Evolutionary conservation across 1,139 yeast species (phyloP), one percentile per base, ranked within the genome.

Genomic region (Cylindricascospora bacillispora): DNA sequence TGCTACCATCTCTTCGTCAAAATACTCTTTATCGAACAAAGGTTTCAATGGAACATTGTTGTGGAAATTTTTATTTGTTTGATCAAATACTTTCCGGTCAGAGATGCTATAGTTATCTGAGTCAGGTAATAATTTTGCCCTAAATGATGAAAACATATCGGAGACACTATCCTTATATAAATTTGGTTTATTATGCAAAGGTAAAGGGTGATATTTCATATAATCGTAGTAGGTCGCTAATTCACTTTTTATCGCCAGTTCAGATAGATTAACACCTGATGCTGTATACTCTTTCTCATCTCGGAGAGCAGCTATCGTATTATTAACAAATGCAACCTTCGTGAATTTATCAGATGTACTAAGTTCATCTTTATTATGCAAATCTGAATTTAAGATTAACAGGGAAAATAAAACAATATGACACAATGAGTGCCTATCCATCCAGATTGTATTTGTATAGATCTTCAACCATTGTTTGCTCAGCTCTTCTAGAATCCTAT

Each of bases 351-450:
- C 48, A 7, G 55, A 44, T 30, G 57, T 55, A 35, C 44, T 39
- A n/a, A n/a, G n/a, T n/a, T n/a, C n/a, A 32, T 47, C 35, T 32
- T 49, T 52, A 39, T 73, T 72, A 51, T 75, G 79, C 29, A 77
- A 57, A 24, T 78, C 76, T 2, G 83, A 74, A 46, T 83, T 83
- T 32, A 82, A 62, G 34, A 83, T 64, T 33, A 83, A 65, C 42
- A 83, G 62, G 6, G 86, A 69, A 56, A 81, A 83, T 25, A 82
- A 66, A 9, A 82, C 62, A 24, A 85, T 73, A 49, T 81, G 82
- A 35, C 80, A 72, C 27, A 76, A 70, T 38, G 71, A 79, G 32
- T 68, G 66, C 43, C 71, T 65, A 28, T 64, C 65, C 53, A 51
- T 62, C 52, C 53, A 68, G 24, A 39, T 32, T 0, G 44, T 37